Conservation (phyloP, 306 rosid genomes). For the Quercus variabilis region DNA sequence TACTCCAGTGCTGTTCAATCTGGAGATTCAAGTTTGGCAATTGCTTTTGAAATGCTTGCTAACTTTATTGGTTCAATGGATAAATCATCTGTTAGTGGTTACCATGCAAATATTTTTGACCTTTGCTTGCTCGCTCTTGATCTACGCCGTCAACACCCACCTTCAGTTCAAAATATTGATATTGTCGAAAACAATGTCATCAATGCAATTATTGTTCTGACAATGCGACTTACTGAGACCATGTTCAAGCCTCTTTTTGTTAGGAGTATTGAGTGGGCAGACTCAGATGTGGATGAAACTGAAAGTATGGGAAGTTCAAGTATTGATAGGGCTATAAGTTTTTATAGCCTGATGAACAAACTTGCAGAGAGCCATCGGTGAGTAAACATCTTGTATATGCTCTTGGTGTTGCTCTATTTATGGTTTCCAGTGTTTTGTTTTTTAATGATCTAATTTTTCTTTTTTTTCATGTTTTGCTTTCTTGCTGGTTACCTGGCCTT, state of each 20-base stretch:
- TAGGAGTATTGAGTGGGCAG: conserved; percentile 90
- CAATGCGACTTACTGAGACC: conserved; percentile 86
- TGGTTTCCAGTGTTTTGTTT: not conserved
- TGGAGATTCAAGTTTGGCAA: conserved; percentile 73
- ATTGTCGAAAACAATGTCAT: conserved; percentile 60
- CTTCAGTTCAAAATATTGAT: conserved; percentile 56
- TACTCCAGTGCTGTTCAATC: conserved; percentile 51
- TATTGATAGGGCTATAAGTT: conserved; percentile 76
- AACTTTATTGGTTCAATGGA: conserved; percentile 59
- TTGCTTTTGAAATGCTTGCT: conserved; percentile 72
- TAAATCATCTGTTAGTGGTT: conserved; percentile 59
- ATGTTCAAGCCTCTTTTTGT: conserved; percentile 85
- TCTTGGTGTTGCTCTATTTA: conserved; percentile 1
- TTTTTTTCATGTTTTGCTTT: not conserved
- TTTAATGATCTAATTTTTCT: not conserved
- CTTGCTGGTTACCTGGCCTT: not conserved
- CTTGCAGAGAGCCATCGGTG: conserved; percentile 84
- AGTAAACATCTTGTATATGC: conserved; percentile 22
- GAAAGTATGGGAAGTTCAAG: conserved; percentile 34
- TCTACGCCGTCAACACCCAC: conserved; percentile 62
- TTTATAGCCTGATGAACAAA: conserved; percentile 75
- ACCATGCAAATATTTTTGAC: conserved; percentile 71
- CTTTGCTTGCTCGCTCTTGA: conserved; percentile 79
- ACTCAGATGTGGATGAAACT: conserved; percentile 52
- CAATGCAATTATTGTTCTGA: conserved; percentile 53